phyloP scores from a whole-genome alignment of 148 eudicot genomes.

The Camellia lanceoleosa region DNA sequence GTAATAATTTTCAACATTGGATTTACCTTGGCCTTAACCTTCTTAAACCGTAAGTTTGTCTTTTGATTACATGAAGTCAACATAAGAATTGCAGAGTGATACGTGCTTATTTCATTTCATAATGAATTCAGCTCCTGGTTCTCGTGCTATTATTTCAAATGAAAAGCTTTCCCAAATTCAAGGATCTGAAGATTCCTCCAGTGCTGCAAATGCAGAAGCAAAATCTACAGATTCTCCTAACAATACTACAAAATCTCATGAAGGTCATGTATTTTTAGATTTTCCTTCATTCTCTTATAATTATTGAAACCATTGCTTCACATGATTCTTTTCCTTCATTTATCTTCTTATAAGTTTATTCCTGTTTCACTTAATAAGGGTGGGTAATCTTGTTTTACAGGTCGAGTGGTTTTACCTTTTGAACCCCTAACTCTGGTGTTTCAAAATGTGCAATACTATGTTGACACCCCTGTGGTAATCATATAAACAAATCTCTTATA shows the following conservation, averaged over 20 bases:
- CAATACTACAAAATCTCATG: slow-evolving; percentile 17
- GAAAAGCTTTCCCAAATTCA: slow-evolving; percentile 48
- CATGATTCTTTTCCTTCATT: not conserved
- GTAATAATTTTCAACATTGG: slow-evolving; percentile 44
- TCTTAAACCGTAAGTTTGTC: slow-evolving; percentile 52
- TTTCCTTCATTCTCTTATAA: not conserved
- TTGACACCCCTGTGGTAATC: slow-evolving; percentile 66
- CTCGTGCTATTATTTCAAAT: slow-evolving; percentile 62
- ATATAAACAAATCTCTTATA: not conserved
- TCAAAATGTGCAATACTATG: slow-evolving; percentile 65
- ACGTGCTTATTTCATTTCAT: not conserved
- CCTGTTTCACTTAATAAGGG: not conserved
- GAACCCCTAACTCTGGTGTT: slow-evolving; percentile 60
- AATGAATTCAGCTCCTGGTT: slow-evolving; percentile 53
- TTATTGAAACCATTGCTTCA: not conserved
- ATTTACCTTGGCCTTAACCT: slow-evolving; percentile 59
- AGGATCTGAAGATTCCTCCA: slow-evolving; percentile 25
- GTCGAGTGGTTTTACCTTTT: slow-evolving; percentile 69
- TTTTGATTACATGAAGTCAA: not conserved
- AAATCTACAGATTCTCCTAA: not conserved
- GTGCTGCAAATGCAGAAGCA: not conserved
- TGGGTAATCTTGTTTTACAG: slow-evolving; percentile 38
- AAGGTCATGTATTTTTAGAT: slow-evolving; percentile 33
- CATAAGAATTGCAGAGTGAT: not conserved
- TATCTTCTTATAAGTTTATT: not conserved